Evolutionary conservation across 139 green algal genomes (phyloP).

Genomic region (Axilococcus clingmanii): DNA sequence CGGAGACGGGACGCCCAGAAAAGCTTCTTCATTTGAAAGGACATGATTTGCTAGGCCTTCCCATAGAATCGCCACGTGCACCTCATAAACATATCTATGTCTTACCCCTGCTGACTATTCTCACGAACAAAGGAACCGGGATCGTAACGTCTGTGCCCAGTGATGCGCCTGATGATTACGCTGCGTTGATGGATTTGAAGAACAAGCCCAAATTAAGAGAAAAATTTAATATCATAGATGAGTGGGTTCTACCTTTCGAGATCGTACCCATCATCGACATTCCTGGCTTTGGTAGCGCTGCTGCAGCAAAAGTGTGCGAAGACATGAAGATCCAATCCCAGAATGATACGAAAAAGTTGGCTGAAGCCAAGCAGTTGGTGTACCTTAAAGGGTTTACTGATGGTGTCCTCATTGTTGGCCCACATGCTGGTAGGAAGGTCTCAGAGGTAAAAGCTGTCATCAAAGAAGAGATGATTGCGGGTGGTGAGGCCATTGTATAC

Average conservation of each 20-base stretch:
- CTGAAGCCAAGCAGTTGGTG: conserved; percentile 84
- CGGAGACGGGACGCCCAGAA: conserved; percentile 54
- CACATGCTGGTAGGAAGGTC: conserved; percentile 71
- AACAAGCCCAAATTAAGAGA: conserved; percentile 88
- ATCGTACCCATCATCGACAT: conserved; percentile 97
- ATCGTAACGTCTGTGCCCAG: conserved; percentile 93
- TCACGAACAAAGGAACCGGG: conserved; percentile 95
- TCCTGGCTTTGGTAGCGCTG: conserved; percentile 74
- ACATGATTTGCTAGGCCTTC: conserved; percentile 84
- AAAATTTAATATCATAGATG: conserved; percentile 88
- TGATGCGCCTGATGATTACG: conserved; percentile 94
- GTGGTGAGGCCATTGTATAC: conserved; percentile 73
- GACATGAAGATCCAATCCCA: conserved; percentile 87
- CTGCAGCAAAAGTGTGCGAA: conserved; percentile 75
- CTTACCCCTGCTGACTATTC: conserved; percentile 95
- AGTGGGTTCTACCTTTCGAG: conserved; percentile 94
- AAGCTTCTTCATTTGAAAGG: conserved; percentile 75
- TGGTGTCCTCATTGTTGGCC: conserved; percentile 82
- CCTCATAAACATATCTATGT: conserved; percentile 75
- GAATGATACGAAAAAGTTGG: conserved; percentile 94
- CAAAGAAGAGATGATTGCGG: conserved; percentile 70
- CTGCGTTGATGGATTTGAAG: conserved; percentile 72
- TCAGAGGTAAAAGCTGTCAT: conserved; percentile 85
- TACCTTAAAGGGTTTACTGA: conserved; percentile 99
- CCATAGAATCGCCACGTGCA: conserved; percentile 60